A percentile compares a stretch with the other conserved stretches of the same genome.
These are phyloP conservation scores for Botrytis pseudocinerea DNA, from an alignment of 2,329 filamentous ascomycete species.

Conservation along the genomic window DNA sequence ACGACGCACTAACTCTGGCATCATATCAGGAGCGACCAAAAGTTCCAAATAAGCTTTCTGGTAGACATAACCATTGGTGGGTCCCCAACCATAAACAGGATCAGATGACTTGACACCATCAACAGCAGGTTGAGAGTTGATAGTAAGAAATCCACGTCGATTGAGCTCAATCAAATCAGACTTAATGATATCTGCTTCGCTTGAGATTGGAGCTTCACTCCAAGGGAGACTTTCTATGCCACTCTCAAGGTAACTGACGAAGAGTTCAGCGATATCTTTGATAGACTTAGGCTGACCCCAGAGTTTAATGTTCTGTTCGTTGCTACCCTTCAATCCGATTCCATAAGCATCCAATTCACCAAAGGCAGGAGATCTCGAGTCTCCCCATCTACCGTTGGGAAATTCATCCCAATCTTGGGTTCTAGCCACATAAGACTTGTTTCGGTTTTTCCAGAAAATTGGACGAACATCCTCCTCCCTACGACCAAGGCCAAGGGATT, in stretches of 20 bases:
- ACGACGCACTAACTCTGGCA: slow-evolving; percentile 73
- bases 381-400: slow-evolving; percentile 97
- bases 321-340: slow-evolving; percentile 89
- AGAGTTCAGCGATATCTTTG: slow-evolving; percentile 78
- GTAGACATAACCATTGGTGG: slow-evolving; percentile 92
- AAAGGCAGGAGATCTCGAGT: slow-evolving; percentile 93
- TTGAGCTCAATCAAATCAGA: slow-evolving; percentile 79
- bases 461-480: slow-evolving; percentile 94
- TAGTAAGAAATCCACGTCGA: slow-evolving; percentile 81
- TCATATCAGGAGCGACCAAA: slow-evolving; percentile 77
- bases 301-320: slow-evolving; percentile 91
- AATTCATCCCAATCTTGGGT: slow-evolving; percentile 99
- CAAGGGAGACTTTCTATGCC: slow-evolving; percentile 83
- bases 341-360: slow-evolving; percentile 94
- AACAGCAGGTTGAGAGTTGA: slow-evolving; percentile 96
- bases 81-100: slow-evolving; percentile 89
- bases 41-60: slow-evolving; percentile 97
- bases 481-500: slow-evolving; percentile 85
- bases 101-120: slow-evolving; percentile 87
- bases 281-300: slow-evolving; percentile 86
- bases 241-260: slow-evolving; percentile 81
- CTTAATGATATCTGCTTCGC: slow-evolving; percentile 78
- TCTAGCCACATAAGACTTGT: slow-evolving; percentile 90
- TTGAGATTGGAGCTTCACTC: slow-evolving; percentile 86
- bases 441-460: slow-evolving; percentile 98